Conservation (phyloP, 2,329 filamentous ascomycete genomes). For the Trichoderma pleuroti region DNA sequence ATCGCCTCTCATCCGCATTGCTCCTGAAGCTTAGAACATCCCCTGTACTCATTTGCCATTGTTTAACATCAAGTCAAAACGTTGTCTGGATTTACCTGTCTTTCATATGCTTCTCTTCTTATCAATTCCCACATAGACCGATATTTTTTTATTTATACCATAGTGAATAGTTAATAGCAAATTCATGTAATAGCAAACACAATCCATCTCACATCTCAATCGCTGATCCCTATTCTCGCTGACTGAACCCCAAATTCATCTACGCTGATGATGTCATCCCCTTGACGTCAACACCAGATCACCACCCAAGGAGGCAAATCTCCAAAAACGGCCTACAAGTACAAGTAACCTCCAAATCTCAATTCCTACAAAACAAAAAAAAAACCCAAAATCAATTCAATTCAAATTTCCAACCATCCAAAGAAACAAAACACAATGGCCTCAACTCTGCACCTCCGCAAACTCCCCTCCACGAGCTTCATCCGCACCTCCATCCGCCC, state of each 20-base stretch:
- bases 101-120: neutral
- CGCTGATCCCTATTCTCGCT: neutral
- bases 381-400: neutral
- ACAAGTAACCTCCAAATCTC: neutral
- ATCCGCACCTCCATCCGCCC: neutral
- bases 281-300: slow-evolving; percentile 13
- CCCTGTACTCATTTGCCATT: neutral
- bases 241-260: neutral
- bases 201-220: neutral
- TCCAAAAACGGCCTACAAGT: neutral
- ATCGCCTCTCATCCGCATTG: slow-evolving; percentile 33
- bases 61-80: neutral
- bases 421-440: neutral
- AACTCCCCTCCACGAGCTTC: neutral
- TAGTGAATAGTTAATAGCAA: neutral
- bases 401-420: neutral
- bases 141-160: neutral
- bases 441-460: neutral
- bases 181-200: neutral
- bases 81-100: neutral
- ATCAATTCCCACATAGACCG: neutral
- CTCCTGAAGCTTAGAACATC: neutral
- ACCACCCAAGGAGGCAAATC: neutral
- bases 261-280: slow-evolving; percentile 21
- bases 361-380: neutral